phyloP scores from a whole-genome alignment of 805 yeast species.

The Wickerhamiella nectarea region DNA sequence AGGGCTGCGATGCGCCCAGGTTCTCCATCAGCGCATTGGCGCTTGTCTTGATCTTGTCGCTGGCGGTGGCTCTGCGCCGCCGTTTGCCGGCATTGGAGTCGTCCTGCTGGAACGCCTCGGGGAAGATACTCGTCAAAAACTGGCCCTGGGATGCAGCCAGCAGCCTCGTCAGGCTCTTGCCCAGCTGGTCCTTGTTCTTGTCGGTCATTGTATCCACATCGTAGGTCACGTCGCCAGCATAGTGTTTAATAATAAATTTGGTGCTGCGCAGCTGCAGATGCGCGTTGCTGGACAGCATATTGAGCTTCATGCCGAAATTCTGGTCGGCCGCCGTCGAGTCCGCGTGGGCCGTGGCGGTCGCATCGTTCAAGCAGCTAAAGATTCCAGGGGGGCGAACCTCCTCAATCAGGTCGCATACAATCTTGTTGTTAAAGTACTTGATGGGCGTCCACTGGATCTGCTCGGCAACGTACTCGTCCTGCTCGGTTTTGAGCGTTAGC shows the following conservation, averaged over 20 bases:
- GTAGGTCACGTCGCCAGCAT: conserved; percentile 97
- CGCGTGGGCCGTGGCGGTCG: conserved; percentile 97
- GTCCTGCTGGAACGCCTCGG: conserved; percentile 43
- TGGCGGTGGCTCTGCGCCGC: conserved; percentile 88
- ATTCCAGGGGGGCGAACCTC: conserved; percentile 90
- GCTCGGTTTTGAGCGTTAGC: conserved; percentile 89
- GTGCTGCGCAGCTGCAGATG: conserved; percentile 81
- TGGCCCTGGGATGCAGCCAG: conserved; percentile 55
- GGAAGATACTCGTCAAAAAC: conserved; percentile 49
- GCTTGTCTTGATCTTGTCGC: conserved; percentile 82
- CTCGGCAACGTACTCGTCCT: conserved; percentile 92
- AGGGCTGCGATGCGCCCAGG: conserved; percentile 79
- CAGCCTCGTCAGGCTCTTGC: conserved; percentile 73
- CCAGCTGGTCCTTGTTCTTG: conserved; percentile 88
- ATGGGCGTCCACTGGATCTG: conserved; percentile 96
- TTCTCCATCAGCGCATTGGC: conserved; percentile 88
- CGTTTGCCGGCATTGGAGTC: conserved; percentile 36
- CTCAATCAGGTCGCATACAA: conserved; percentile 94
- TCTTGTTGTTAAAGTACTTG: conserved; percentile 86
- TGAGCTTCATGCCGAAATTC: conserved; percentile 82
- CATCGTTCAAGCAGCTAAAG: conserved; percentile 91
- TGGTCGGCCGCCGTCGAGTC: conserved; percentile 95
- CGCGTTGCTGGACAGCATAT: conserved; percentile 65
- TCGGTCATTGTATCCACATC: conserved; percentile 86
- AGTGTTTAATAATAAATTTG: conserved; percentile 84